Conservation (phyloP, 176 grass and related monocot species). For the Oryza brachyantha region DNA sequence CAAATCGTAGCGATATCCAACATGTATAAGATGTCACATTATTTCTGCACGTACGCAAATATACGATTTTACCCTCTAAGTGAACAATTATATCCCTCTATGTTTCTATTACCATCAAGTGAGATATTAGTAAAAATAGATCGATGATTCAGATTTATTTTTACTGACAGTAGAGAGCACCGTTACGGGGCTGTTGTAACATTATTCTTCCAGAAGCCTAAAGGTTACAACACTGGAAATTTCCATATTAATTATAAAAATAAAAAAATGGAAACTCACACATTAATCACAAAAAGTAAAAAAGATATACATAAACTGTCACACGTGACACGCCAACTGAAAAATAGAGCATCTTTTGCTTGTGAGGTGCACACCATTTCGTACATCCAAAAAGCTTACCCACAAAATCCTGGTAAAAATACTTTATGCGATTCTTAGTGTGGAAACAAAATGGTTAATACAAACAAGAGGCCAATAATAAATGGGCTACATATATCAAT, state of each 20-base stretch:
- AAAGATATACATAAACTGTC: not conserved
- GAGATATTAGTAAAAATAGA: too few relatives aligned
- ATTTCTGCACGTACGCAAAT: too few relatives aligned
- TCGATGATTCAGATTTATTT: too few relatives aligned
- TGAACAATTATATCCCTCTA: too few relatives aligned
- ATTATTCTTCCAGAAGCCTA: too few relatives aligned
- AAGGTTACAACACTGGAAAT: too few relatives aligned
- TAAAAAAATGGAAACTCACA: not conserved
- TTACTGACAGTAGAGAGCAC: too few relatives aligned
- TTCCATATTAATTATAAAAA: not conserved
- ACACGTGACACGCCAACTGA: not conserved
- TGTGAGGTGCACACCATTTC: not conserved
- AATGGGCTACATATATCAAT: not conserved
- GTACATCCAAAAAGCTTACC: not conserved
- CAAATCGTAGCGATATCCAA: too few relatives aligned
- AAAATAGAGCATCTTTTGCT: not conserved
- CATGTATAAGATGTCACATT: too few relatives aligned
- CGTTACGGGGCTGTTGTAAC: too few relatives aligned
- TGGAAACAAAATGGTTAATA: conserved; percentile 3
- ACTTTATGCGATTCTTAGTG: not conserved
- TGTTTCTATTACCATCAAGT: too few relatives aligned
- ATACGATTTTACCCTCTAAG: too few relatives aligned
- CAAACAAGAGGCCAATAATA: conserved; percentile 1
- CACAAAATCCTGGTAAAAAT: not conserved
- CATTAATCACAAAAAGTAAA: not conserved